Percentiles rank a stretch among this genome's conserved stretches.
These are phyloP conservation scores for Candida sanyiensis DNA, from an alignment of 805 yeast genomes.

Conservation along the genomic window DNA sequence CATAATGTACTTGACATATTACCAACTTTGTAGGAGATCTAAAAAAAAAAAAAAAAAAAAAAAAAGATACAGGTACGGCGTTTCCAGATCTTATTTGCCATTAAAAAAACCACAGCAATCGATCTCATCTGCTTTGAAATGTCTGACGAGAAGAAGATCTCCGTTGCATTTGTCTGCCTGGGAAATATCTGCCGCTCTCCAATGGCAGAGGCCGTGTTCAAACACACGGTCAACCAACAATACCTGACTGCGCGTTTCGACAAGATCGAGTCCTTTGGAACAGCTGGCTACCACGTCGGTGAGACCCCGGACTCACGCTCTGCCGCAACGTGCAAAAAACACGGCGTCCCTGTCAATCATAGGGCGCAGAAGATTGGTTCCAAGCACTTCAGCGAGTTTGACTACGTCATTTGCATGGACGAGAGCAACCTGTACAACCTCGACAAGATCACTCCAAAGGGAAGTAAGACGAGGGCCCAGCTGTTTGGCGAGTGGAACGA, in stretches of 20 bases:
- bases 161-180: slow-evolving; percentile 85
- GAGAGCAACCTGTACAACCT: slow-evolving; percentile 50
- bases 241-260: slow-evolving; percentile 42
- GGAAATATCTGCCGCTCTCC: slow-evolving; percentile 96
- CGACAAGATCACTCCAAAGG: slow-evolving; percentile 46
- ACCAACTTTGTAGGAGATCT: no score
- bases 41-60: not conserved
- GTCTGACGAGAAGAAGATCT: slow-evolving; percentile 21
- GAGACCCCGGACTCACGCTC: slow-evolving; percentile 78
- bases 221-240: slow-evolving; percentile 49
- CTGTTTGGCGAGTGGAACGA: slow-evolving; percentile 82
- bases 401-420: slow-evolving; percentile 70
- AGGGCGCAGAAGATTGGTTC: slow-evolving; percentile 60
- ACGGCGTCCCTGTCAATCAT: slow-evolving; percentile 74
- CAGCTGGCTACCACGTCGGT: slow-evolving; percentile 80
- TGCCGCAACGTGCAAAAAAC: slow-evolving; percentile 54
- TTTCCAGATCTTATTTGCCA: slow-evolving; percentile 5
- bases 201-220: slow-evolving; percentile 94
- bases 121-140: no score
- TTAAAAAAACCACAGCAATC: not conserved
- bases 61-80: not conserved
- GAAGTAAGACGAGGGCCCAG: slow-evolving; percentile 41
- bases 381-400: slow-evolving; percentile 50
- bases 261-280: slow-evolving; percentile 80
- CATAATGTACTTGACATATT: not conserved